phyloP scores from a whole-genome alignment of 163 green algal species.

The Smithsoniella earleae region DNA sequence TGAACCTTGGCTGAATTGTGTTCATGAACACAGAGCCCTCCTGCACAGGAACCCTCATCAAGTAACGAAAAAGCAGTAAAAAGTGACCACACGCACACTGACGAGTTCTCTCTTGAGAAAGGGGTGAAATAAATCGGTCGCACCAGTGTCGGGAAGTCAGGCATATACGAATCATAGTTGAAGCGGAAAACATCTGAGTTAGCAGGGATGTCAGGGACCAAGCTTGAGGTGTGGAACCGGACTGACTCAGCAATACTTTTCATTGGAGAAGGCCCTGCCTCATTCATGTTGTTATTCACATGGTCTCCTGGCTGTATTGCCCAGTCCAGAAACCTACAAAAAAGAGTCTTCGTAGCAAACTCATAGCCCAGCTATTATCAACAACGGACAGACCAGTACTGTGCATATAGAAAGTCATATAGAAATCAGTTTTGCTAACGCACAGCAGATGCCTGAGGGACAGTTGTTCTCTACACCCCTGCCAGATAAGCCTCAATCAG shows the following conservation, averaged over 20 bases:
- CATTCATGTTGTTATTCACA: background rate
- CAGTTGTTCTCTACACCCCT: background rate
- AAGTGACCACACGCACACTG: no score
- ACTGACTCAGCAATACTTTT: no score
- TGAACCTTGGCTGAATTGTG: background rate
- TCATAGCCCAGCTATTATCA: background rate
- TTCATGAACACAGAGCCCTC: no score
- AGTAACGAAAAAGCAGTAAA: no score
- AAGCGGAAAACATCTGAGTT: slow-evolving; percentile 14
- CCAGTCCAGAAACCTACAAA: background rate
- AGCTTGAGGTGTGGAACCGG: no score
- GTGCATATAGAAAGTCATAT: background rate
- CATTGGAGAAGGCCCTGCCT: no score
- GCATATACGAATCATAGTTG: slow-evolving; percentile 16
- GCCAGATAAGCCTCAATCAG: background rate
- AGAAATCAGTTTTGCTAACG: background rate
- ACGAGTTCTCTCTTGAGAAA: no score
- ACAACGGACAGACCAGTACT: background rate
- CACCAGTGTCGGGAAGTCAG: background rate
- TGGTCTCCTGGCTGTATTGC: background rate
- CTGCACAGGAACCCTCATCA: no score
- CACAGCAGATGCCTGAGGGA: background rate
- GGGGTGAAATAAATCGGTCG: background rate
- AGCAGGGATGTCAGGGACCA: background rate
- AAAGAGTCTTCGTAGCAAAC: background rate